Evolutionary conservation across 2,329 filamentous ascomycete species (phyloP).

Genomic region (Calycina marina): DNA sequence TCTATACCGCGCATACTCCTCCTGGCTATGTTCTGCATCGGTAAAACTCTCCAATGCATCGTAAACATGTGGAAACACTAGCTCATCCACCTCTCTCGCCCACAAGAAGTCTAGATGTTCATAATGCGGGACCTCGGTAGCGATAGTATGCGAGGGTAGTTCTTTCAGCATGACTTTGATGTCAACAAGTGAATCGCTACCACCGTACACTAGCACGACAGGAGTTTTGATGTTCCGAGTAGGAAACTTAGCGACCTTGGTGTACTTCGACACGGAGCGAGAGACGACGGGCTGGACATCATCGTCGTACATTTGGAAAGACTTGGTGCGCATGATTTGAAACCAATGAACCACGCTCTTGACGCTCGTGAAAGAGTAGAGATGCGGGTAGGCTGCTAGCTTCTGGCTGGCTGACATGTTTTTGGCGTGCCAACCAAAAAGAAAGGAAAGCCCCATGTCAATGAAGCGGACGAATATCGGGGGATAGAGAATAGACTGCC

Average conservation of each 20-base stretch:
- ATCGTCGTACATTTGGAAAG: conserved; percentile 98
- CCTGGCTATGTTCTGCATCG: conserved; percentile 39
- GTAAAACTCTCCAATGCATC: conserved; percentile 68
- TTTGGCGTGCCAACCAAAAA: conserved; percentile 77
- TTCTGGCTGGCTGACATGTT: conserved; percentile 86
- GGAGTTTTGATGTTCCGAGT: conserved; percentile 96
- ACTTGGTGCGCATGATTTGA: conserved; percentile 92
- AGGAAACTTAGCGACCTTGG: conserved; percentile 91
- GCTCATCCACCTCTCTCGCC: conserved; percentile 68
- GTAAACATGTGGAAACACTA: conserved; percentile 80
- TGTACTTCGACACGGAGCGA: conserved; percentile 64
- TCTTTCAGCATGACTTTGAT: conserved; percentile 87
- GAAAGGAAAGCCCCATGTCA: conserved; percentile 63
- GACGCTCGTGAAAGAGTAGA: conserved; percentile 93
- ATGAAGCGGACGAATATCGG: conserved; percentile 84
- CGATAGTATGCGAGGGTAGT: conserved; percentile 70
- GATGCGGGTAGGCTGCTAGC: conserved; percentile 83
- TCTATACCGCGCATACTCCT: conserved; percentile 43
- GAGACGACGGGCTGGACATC: conserved; percentile 69
- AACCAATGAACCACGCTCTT: conserved; percentile 99
- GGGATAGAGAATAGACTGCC: conserved; percentile 90
- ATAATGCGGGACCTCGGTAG: conserved; percentile 79
- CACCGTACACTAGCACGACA: conserved; percentile 84
- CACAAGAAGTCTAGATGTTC: conserved; percentile 96
- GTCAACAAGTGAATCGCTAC: conserved; percentile 84